These are phyloP conservation scores for Caryopteris hybrid DNA, from an alignment of 305 asterid genomes.

Conservation along the genomic window DNA sequence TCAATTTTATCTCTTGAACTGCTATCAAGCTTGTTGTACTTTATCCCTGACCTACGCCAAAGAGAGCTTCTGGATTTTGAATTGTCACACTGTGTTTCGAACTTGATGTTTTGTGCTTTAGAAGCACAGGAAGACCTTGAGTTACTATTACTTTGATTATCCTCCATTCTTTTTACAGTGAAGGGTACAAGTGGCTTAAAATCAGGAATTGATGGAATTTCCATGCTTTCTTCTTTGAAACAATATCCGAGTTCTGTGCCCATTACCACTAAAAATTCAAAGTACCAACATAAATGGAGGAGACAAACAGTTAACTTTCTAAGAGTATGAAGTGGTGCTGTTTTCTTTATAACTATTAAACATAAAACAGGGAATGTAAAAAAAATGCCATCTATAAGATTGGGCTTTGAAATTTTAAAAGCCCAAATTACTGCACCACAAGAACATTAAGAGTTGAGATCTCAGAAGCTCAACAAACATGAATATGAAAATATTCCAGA, in stretches of 20 bases:
- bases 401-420: background rate
- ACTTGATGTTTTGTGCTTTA: constrained; percentile 26
- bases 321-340: background rate
- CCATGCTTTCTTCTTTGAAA: constrained; percentile 68
- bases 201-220: constrained; percentile 65
- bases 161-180: constrained; percentile 45
- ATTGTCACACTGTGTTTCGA: constrained; percentile 38
- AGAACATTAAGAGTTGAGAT: background rate
- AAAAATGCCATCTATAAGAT: background rate
- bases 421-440: background rate
- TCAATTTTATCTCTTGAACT: constrained; percentile 46
- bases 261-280: constrained; percentile 41
- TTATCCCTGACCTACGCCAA: constrained; percentile 41
- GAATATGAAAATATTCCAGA: background rate
- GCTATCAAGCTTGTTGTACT: constrained; percentile 36
- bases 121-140: constrained; percentile 31
- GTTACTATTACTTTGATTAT: constrained; percentile 28
- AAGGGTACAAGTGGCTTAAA: constrained; percentile 70
- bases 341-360: background rate
- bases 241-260: constrained; percentile 63
- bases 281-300: constrained; percentile 4
- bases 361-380: background rate
- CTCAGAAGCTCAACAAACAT: background rate
- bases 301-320: background rate
- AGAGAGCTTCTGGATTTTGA: constrained; percentile 31